Conservation (phyloP, 1,284 basidiomycete genomes). For the Cystobasidium slooffiae region DNA sequence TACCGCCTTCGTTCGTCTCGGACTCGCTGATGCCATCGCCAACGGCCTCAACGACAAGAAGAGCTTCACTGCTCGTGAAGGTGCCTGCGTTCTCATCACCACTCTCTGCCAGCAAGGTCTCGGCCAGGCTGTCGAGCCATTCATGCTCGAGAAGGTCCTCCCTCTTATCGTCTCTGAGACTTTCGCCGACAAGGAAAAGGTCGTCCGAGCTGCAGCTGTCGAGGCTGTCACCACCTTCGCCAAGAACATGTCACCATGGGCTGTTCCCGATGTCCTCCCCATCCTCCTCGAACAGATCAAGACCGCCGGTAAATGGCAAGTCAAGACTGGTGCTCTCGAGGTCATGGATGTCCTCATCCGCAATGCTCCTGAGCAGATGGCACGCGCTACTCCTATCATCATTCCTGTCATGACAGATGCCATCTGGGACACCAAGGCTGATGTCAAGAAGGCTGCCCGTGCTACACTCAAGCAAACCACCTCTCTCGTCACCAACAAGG, state of each 20-base stretch:
- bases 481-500: conserved; percentile 97
- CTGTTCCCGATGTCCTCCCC: conserved; percentile 80
- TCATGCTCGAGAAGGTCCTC: conserved; percentile 75
- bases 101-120: conserved; percentile 75
- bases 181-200: conserved; percentile 89
- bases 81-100: conserved; percentile 73
- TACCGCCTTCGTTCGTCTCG: conserved; percentile 73
- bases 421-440: conserved; percentile 99
- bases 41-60: conserved; percentile 65
- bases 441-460: conserved; percentile 98
- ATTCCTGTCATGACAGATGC: conserved; percentile 93
- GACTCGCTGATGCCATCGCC: conserved; percentile 71
- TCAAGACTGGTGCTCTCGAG: conserved; percentile 88
- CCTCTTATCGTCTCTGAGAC: conserved; percentile 85
- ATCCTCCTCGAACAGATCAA: conserved; percentile 91
- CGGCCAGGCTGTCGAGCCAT: conserved; percentile 84
- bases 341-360: conserved; percentile 88
- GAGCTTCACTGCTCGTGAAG: conserved; percentile 73
- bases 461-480: conserved; percentile 91
- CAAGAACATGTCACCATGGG: conserved; percentile 88
- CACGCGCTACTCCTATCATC: conserved; percentile 91
- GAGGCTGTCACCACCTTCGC: conserved; percentile 81
- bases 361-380: conserved; percentile 81
- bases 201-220: conserved; percentile 80
- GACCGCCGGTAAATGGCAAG: conserved; percentile 98